Evolutionary conservation across 306 rosid species (phyloP).

Genomic region (Fragaria iinumae): DNA sequence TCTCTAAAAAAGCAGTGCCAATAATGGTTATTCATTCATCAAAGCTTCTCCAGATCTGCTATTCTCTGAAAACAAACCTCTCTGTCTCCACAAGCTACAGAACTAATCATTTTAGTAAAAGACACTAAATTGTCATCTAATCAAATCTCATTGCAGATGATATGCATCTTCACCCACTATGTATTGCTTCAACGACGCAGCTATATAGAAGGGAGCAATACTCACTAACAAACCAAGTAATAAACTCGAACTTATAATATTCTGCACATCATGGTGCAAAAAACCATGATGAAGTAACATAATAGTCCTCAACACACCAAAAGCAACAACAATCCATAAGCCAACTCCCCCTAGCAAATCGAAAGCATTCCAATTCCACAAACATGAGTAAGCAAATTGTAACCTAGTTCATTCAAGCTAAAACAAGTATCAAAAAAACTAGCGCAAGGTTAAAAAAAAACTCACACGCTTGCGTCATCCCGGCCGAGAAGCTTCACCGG

Average conservation of each 20-base stretch:
- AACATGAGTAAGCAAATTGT: background rate
- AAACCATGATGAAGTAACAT: background rate
- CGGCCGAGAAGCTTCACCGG: constrained; percentile 98
- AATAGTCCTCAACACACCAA: background rate
- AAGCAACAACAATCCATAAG: background rate
- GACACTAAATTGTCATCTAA: background rate
- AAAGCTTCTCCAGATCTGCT: background rate
- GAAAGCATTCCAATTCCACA: background rate
- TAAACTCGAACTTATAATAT: background rate
- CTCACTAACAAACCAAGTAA: background rate
- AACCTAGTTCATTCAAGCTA: background rate
- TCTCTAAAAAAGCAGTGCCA: background rate
- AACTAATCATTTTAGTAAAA: background rate
- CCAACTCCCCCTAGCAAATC: background rate
- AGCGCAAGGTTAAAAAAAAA: constrained; percentile 14
- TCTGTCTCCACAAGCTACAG: constrained; percentile 3
- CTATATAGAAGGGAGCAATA: background rate
- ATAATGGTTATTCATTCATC: background rate
- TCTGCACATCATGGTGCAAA: background rate
- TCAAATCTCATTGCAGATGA: background rate
- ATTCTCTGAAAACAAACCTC: background rate
- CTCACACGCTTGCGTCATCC: constrained; percentile 98
- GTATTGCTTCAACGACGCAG: background rate
- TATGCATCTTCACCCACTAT: background rate
- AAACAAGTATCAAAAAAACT: background rate